Base-by-base conservation (phyloP, 2,329 filamentous ascomycete species). In the Pyricularia sp. region DNA sequence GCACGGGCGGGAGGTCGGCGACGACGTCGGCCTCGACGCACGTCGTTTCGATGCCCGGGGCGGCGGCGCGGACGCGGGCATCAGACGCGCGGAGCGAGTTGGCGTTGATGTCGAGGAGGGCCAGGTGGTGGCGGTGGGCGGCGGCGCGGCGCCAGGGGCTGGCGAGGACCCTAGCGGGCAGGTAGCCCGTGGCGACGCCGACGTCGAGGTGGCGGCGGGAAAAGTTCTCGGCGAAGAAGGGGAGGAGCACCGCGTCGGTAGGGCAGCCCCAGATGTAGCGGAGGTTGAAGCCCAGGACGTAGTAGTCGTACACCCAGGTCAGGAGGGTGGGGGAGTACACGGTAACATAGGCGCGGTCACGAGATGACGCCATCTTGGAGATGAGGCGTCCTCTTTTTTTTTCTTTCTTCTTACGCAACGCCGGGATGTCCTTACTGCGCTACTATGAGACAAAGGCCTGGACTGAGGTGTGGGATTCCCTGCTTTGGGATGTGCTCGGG, bases 181-280 rank as follows among this genome's bases (percentile, higher is more conserved):
- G 80, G 70, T 76, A 81, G 12, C 79, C 79, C 2, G 77, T 78
- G 1, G 77, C 79, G n/a, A 80, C 79, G 66, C 79, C 79, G 28
- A 78, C 73, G 71, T 81, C 79, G 25, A 81, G 76, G 69, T 81
- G 80, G 30, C 73, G 72, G n/a, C 71, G 65, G 6, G 77, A 76
- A 68, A 80, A 76, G 70, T 78, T 73, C 36, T 76, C 72, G 65
- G 69, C 69, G 73, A 79, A 80, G 55, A 80, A 75, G 3, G 77
- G 78, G 3, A 78, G 71, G 12, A 79, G 75, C 12, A 78, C 66
- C 5, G 68, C 66, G 0, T 68, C 68, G 10, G 75, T 77, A 1
- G 78, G 72, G 69, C 78, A 81, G 1, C 74, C 71, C 80, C 80
- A 82, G 58, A 78, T 72, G 71, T 72, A 77, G 42, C 67, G 72